Evolutionary conservation across 139 green algal genomes (phyloP).

Genomic region (Closterium sp.): DNA sequence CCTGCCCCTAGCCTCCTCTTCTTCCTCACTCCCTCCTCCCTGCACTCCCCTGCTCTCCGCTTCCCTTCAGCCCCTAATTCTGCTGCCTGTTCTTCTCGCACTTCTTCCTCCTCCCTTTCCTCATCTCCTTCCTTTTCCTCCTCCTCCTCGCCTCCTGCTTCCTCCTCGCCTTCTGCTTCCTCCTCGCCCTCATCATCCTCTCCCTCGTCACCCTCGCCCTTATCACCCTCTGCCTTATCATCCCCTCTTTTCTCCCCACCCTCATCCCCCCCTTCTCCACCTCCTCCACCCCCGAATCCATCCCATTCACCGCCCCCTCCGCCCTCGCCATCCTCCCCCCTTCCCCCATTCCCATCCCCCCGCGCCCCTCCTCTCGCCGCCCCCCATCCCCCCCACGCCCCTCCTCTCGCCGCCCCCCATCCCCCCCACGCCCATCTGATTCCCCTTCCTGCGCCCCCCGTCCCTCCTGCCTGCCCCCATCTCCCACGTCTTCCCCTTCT

Average conservation of each 20-base stretch:
- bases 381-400: not conserved
- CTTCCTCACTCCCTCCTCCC: no score
- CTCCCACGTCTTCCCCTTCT: not conserved
- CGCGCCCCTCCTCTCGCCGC: not conserved
- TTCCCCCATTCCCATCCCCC: not conserved
- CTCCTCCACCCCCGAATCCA: not conserved
- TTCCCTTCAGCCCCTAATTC: not conserved
- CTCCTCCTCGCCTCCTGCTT: not conserved
- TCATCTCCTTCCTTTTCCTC: no score
- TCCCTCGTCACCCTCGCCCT: not conserved
- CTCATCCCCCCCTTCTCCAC: not conserved
- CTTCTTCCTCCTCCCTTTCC: not conserved
- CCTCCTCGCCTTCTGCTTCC: not conserved
- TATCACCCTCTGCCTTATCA: not conserved
- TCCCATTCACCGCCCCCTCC: not conserved
- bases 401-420: not conserved
- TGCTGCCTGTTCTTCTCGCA: not conserved
- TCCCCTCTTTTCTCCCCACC: not conserved
- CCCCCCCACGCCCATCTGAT: not conserved
- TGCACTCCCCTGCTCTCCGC: not conserved
- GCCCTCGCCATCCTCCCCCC: not conserved
- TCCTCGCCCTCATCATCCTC: not conserved
- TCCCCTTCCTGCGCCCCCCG: not conserved
- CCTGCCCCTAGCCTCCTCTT: not conserved
- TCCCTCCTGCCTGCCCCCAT: not conserved